phyloP scores from a whole-genome alignment of 2,329 filamentous ascomycete genomes.

The Remersonia thermophila region DNA sequence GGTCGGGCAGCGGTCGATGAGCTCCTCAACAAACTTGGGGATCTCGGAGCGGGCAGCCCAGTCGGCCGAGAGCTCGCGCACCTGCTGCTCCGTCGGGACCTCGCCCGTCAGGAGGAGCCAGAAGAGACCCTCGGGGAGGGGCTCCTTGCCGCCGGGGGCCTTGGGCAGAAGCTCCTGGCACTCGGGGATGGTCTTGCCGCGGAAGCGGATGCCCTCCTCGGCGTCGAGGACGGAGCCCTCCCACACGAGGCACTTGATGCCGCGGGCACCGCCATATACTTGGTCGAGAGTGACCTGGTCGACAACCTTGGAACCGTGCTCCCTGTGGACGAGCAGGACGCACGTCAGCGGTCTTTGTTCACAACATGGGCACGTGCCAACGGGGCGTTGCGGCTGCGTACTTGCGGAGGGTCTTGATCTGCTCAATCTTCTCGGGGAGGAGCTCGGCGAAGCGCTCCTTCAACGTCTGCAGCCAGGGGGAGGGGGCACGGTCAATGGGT shows the following conservation, averaged over 20 bases:
- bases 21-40: slow-evolving; percentile 96
- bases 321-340: slow-evolving; percentile 38
- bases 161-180: slow-evolving; percentile 96
- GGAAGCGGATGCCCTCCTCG: slow-evolving; percentile 98
- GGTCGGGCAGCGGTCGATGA: slow-evolving; percentile 98
- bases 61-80: slow-evolving; percentile 93
- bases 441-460: slow-evolving; percentile 98
- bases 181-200: slow-evolving; percentile 97
- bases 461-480: slow-evolving; percentile 53
- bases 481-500: slow-evolving; percentile 14
- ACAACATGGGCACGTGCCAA: slow-evolving; percentile 1
- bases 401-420: slow-evolving; percentile 98
- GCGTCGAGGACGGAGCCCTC: slow-evolving; percentile 96
- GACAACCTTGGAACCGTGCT: slow-evolving; percentile 87
- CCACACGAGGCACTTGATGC: slow-evolving; percentile 98
- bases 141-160: slow-evolving; percentile 91
- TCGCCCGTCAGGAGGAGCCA: slow-evolving; percentile 98
- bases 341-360: not conserved
- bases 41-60: slow-evolving; percentile 96
- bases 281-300: slow-evolving; percentile 98
- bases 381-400: too few relatives aligned
- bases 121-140: slow-evolving; percentile 98
- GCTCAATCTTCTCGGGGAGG: slow-evolving; percentile 91
- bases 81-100: slow-evolving; percentile 95
- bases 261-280: slow-evolving; percentile 97